These are phyloP conservation scores for Ziziphus jujuba DNA, from an alignment of 306 rosid genomes.

Conservation along the genomic window DNA sequence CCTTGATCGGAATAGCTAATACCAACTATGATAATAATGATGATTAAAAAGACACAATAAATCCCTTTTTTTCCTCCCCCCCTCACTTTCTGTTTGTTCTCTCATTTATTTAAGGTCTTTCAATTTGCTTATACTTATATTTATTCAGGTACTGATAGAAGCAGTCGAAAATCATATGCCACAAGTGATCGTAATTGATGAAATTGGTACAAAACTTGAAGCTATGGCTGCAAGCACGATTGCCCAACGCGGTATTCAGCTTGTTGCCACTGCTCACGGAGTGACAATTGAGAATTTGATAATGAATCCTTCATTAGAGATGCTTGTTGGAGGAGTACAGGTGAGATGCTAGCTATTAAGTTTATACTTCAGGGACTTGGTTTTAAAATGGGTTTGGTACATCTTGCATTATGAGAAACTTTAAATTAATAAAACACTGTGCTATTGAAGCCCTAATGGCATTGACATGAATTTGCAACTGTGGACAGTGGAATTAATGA, in stretches of 20 bases:
- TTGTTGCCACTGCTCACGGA: constrained; percentile 99
- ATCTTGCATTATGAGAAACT: too few species aligned
- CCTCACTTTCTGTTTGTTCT: not conserved
- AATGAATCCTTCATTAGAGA: constrained; percentile 88
- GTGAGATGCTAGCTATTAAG: constrained; percentile 38
- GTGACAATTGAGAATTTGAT: constrained; percentile 88
- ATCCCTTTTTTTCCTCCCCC: too few species aligned
- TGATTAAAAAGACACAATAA: too few species aligned
- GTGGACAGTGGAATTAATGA: too few species aligned
- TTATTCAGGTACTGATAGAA: constrained; percentile 82
- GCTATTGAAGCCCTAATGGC: too few species aligned
- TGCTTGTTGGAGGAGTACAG: constrained; percentile 99
- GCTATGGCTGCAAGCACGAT: constrained; percentile 98
- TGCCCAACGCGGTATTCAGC: constrained; percentile 96
- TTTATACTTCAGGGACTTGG: not conserved
- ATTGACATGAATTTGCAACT: too few species aligned
- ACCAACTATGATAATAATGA: too few species aligned
- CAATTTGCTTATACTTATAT: constrained; percentile 17
- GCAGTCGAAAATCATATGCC: constrained; percentile 99
- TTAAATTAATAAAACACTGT: too few species aligned
- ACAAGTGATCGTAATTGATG: constrained; percentile 94
- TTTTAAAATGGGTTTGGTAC: too few species aligned
- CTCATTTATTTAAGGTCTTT: constrained; percentile 14
- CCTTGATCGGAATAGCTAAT: too few species aligned
- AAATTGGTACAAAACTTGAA: constrained; percentile 97